A percentile compares a stretch with the other conserved stretches of the same genome.
phyloP scores from a whole-genome alignment of 768 basidiomycete genomes.

The Podaxis sp. region DNA sequence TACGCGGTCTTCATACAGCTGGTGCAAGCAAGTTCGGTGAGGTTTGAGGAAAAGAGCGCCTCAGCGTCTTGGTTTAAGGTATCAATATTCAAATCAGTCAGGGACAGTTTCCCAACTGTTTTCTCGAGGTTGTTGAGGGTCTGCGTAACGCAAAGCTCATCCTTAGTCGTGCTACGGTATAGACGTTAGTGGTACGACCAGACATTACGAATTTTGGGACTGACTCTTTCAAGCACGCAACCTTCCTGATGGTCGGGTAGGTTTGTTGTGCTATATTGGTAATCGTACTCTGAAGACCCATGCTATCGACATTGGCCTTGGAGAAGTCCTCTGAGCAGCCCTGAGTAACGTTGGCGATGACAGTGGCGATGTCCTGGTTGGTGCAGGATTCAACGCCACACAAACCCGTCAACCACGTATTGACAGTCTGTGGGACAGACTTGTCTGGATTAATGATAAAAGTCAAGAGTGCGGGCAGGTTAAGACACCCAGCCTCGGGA shows the following conservation, averaged over 20 bases:
- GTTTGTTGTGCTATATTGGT: slow-evolving; percentile 31
- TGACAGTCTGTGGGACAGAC: slow-evolving; percentile 47
- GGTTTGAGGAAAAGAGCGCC: slow-evolving; percentile 25
- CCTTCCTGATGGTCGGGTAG: slow-evolving; percentile 48
- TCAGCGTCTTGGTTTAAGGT: slow-evolving; percentile 21
- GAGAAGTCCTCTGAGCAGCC: slow-evolving; percentile 43
- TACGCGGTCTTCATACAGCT: slow-evolving; percentile 46
- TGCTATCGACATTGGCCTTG: slow-evolving; percentile 40
- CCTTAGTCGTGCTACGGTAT: neutral
- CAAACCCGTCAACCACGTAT: slow-evolving; percentile 59
- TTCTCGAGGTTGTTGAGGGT: slow-evolving; percentile 44
- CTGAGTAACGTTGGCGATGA: slow-evolving; percentile 51
- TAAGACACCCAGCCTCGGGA: slow-evolving; percentile 49
- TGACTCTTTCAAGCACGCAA: slow-evolving; percentile 58
- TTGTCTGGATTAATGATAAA: slow-evolving; percentile 26
- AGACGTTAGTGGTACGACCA: slow-evolving; percentile 12
- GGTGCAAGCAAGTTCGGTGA: slow-evolving; percentile 39
- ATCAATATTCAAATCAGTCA: slow-evolving; percentile 24
- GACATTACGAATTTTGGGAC: neutral
- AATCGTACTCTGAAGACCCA: slow-evolving; percentile 4
- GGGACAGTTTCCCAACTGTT: slow-evolving; percentile 28
- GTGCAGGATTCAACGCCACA: slow-evolving; percentile 53
- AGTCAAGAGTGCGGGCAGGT: slow-evolving; percentile 39
- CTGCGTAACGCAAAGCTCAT: slow-evolving; percentile 51
- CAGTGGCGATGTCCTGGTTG: slow-evolving; percentile 54